These are phyloP conservation scores for Pisolithus thermaeus DNA, from an alignment of 1,284 basidiomycete genomes.

Conservation along the genomic window DNA sequence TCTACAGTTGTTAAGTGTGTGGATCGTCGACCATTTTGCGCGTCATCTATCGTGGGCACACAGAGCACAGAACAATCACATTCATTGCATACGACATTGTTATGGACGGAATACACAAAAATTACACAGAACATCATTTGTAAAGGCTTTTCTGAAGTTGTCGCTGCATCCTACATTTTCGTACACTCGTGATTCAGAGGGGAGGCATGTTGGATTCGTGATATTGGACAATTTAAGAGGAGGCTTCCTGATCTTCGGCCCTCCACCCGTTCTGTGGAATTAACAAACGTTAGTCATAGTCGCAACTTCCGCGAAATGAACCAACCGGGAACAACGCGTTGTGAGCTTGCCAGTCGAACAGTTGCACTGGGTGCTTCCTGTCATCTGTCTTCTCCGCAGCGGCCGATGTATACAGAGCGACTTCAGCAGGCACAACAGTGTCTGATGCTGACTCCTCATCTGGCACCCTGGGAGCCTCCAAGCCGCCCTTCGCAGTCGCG, in stretches of 20 bases:
- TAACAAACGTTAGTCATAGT: too few relatives aligned
- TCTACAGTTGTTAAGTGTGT: too few relatives aligned
- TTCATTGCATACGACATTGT: too few relatives aligned
- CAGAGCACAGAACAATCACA: too few relatives aligned
- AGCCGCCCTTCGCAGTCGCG: slow-evolving; percentile 14
- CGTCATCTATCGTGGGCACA: too few relatives aligned
- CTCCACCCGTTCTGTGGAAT: background rate
- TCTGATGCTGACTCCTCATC: background rate
- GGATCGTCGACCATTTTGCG: too few relatives aligned
- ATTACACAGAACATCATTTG: background rate
- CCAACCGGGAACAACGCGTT: slow-evolving; percentile 15
- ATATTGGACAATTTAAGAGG: background rate
- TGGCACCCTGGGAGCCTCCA: background rate
- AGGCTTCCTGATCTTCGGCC: background rate
- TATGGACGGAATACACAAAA: background rate
- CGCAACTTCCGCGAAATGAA: background rate
- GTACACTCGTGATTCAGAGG: too few relatives aligned
- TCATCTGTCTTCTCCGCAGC: slow-evolving; percentile 17
- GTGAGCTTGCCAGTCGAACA: slow-evolving; percentile 19
- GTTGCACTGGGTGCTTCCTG: slow-evolving; percentile 10
- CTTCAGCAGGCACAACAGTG: slow-evolving; percentile 14
- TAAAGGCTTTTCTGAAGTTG: background rate
- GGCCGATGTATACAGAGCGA: slow-evolving; percentile 16
- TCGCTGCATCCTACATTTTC: too few relatives aligned
- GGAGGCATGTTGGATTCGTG: background rate